Evolutionary conservation across 176 grass and related monocot species (phyloP), one percentile per base, ranked within the genome.

Genomic region (Aechmea fasciata): DNA sequence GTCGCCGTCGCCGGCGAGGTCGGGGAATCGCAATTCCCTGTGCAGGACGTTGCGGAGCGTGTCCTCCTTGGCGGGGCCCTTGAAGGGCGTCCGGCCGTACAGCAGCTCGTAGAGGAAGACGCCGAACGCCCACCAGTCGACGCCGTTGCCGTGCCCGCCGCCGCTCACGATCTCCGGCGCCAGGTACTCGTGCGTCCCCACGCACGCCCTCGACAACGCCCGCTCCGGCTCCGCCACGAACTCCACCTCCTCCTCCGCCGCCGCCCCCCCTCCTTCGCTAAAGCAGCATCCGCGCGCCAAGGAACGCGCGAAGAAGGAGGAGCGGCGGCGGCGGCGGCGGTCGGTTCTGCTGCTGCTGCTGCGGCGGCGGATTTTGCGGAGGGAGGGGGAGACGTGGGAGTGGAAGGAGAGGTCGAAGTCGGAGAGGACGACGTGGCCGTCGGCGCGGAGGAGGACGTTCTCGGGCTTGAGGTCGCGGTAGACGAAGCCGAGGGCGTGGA

Each of bases 51-150:
- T 96, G 81, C 90, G 85, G 55, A 96, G 83, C 3, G 91, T 96
- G 49, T 52, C 72, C 75, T 96, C 91, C 69, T 96, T 96, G 64
- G 85, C 85, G 15, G 75, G 57, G 9, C 91, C 91, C 80, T 96
- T 91, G 80, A 96, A 96, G 1, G 91, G 91, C 47, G 91, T 91
- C 52, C 91, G 85, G 2, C 91, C 91, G 72, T 91, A 91, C 48
- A 96, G 79, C 53, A 96, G 88, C 72, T 96, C 91, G 78, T 91
- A 96, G 26, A 96, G 79, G 71, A 96, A 96, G 1, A 96, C 80
- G 2, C 91, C 91, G 78, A 91, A 96, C 15, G 91, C 91, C 91
- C 91, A 96, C 91, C 91, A 96, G 74, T 96, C 91, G 6, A 96
- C 91, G 50, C 79, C 88, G 86, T 88, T 96, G 51, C 91, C 91